A percentile compares a stretch with the other conserved stretches of the same genome.
Evolutionary conservation across 305 asterid species (phyloP).

Genomic region (Fraxinus platypoda): DNA sequence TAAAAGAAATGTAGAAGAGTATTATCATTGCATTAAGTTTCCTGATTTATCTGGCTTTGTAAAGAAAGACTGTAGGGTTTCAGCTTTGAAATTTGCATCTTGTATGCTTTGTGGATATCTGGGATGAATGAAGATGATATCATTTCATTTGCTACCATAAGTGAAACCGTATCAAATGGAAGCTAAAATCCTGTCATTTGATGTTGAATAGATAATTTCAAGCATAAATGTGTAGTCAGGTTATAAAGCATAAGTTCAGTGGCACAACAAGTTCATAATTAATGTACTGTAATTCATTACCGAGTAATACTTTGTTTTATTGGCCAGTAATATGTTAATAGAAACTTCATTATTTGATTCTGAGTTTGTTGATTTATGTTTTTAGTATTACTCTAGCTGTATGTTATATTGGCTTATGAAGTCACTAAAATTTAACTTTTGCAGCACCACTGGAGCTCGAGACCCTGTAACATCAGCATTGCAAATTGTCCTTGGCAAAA

Average conservation of each 20-base stretch:
- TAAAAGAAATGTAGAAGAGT: not conserved
- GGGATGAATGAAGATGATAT: not conserved
- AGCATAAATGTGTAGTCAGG: not conserved
- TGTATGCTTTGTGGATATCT: not conserved
- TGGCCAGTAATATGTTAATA: not conserved
- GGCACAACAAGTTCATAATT: not conserved
- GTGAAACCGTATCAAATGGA: not conserved
- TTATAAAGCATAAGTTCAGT: not conserved
- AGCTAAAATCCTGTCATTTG: not conserved
- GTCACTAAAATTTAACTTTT: constrained; percentile 26
- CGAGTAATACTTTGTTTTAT: not conserved
- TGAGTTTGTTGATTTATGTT: not conserved
- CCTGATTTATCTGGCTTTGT: not conserved
- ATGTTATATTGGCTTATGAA: not conserved
- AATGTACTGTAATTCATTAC: not conserved
- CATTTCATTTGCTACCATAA: not conserved
- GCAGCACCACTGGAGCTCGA: constrained; percentile 97
- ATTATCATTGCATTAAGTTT: not conserved
- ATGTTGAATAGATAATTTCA: not conserved
- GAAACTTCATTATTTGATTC: not conserved
- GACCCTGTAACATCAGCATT: constrained; percentile 92
- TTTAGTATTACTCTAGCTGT: constrained; percentile 5
- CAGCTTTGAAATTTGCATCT: not conserved
- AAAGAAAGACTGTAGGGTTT: not conserved
- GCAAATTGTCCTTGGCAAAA: constrained; percentile 86